phyloP scores from a whole-genome alignment of 2,329 filamentous ascomycete species.

The Trichoderma endophyticum region DNA sequence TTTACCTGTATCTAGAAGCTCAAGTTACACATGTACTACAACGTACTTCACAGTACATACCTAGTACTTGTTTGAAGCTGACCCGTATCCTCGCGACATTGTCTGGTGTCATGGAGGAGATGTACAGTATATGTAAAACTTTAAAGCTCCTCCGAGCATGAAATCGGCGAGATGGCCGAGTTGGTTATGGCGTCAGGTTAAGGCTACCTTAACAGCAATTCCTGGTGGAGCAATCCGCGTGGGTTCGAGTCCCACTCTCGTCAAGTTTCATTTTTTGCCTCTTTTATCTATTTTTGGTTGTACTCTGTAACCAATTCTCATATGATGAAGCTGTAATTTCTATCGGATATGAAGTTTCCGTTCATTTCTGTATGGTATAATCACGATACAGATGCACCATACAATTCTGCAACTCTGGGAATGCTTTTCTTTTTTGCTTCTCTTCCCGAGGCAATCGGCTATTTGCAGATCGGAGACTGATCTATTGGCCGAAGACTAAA shows the following conservation, averaged over 20 bases:
- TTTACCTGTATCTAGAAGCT: no score
- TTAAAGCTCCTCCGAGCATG: not conserved
- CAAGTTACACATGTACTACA: not conserved
- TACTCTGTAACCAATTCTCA: not conserved
- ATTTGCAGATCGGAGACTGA: not conserved
- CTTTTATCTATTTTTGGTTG: not conserved
- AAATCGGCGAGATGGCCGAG: constrained; percentile 20
- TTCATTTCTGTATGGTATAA: no score
- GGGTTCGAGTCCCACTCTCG: constrained; percentile 23
- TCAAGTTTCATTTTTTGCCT: constrained; percentile 12
- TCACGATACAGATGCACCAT: no score
- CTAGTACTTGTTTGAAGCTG: not conserved
- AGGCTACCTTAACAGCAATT: constrained; percentile 22
- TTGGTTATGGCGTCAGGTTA: constrained; percentile 22
- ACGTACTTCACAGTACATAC: not conserved
- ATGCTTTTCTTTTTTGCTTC: not conserved
- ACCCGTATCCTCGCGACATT: no score
- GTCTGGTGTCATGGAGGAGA: no score
- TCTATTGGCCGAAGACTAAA: not conserved
- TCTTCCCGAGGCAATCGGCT: not conserved
- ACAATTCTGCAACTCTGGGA: no score
- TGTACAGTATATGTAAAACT: not conserved
- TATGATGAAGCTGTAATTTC: not conserved
- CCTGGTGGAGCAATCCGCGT: constrained; percentile 22
- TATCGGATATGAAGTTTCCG: not conserved